Conservation (phyloP, 2,329 filamentous ascomycete species). For the Fusarium sp. region DNA sequence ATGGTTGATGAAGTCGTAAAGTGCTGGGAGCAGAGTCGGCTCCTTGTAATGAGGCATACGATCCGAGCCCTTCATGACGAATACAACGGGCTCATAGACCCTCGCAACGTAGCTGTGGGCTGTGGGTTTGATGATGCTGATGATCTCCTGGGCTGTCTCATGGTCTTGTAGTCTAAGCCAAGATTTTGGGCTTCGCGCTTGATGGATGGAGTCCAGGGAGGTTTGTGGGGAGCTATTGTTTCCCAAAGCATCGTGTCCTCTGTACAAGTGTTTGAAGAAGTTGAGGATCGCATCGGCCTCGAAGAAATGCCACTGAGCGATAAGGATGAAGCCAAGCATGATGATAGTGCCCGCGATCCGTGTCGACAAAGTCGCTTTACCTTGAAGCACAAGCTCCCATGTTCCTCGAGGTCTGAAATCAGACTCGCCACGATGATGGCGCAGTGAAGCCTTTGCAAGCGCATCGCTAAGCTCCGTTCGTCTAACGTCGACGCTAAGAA, state of each 20-base stretch:
- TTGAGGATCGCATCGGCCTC: slow-evolving; percentile 63
- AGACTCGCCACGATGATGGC: slow-evolving; percentile 48
- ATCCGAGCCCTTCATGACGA: slow-evolving; percentile 76
- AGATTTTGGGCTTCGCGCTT: slow-evolving; percentile 78
- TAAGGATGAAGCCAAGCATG: slow-evolving; percentile 76
- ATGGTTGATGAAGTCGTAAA: slow-evolving; percentile 74
- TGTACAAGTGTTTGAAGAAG: slow-evolving; percentile 44
- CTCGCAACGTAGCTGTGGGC: slow-evolving; percentile 77
- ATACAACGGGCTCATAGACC: slow-evolving; percentile 79
- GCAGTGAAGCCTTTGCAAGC: slow-evolving; percentile 66
- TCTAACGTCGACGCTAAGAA: slow-evolving; percentile 82
- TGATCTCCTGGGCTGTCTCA: slow-evolving; percentile 80
- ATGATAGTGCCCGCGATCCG: slow-evolving; percentile 80
- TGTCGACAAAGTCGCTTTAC: slow-evolving; percentile 75
- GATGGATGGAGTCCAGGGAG: slow-evolving; percentile 71
- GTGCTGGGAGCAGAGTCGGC: slow-evolving; percentile 51
- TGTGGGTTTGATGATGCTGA: slow-evolving; percentile 78
- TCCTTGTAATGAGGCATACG: slow-evolving; percentile 65
- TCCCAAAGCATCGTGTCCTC: slow-evolving; percentile 21
- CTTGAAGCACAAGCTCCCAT: slow-evolving; percentile 73
- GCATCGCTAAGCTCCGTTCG: slow-evolving; percentile 81
- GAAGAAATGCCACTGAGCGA: slow-evolving; percentile 83
- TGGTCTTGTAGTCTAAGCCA: slow-evolving; percentile 84
- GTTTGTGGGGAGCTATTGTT: slow-evolving; percentile 48
- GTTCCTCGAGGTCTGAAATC: slow-evolving; percentile 41